Conservation (phyloP, 2,329 filamentous ascomycete genomes). For the Byssothecium circinans region DNA sequence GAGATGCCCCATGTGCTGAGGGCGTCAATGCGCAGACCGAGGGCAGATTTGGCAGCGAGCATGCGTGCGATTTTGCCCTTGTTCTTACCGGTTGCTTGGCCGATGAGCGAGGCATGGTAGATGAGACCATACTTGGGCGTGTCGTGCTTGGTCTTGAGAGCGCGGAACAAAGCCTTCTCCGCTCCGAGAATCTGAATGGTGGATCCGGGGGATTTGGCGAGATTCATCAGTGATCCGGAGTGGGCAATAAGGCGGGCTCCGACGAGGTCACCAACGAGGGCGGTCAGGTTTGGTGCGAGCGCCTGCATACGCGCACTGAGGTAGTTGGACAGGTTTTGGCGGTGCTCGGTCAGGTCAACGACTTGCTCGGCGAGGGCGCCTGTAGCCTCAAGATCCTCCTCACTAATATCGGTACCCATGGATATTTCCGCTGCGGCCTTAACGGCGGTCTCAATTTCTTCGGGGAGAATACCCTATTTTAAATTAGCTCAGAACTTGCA, state of each 20-base stretch:
- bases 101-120: constrained; percentile 69
- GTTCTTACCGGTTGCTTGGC: constrained; percentile 95
- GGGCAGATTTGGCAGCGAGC: constrained; percentile 87
- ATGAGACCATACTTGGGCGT: constrained; percentile 98
- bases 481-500: not conserved
- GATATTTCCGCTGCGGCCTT: constrained; percentile 95
- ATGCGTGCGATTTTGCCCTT: constrained; percentile 99
- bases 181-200: constrained; percentile 98
- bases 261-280: constrained; percentile 88
- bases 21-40: constrained; percentile 91
- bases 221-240: constrained; percentile 87
- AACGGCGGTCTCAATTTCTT: constrained; percentile 88
- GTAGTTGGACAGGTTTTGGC: constrained; percentile 83
- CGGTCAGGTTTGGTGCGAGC: constrained; percentile 93
- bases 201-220: constrained; percentile 91
- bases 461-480: constrained; percentile 73
- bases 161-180: constrained; percentile 97
- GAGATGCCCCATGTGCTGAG: constrained; percentile 74
- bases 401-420: constrained; percentile 97
- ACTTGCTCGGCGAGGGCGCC: constrained; percentile 90
- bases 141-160: constrained; percentile 98
- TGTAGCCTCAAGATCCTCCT: constrained; percentile 92
- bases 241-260: constrained; percentile 94
- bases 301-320: constrained; percentile 92
- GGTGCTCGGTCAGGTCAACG: constrained; percentile 79